Evolutionary conservation across 805 yeast species (phyloP), one percentile per base, ranked within the genome.

Genomic region (Henningerozyma blattae): DNA sequence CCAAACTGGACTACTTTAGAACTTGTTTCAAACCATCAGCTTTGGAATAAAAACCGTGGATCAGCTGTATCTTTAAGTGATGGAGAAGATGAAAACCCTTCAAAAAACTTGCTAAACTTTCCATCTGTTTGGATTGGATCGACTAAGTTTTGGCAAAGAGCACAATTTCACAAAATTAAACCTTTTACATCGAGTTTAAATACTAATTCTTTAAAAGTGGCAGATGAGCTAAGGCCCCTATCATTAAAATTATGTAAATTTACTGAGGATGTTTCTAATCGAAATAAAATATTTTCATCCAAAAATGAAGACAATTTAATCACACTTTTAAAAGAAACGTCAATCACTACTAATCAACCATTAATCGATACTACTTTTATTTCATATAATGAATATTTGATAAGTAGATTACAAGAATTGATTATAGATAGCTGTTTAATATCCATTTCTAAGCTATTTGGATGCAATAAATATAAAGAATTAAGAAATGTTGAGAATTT

Each of bases 1-100:
- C 93, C 84, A 36, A 3, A 65, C 81, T 71, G 94, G 93, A 2
- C 64, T 72, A 28, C 51, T 68, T 7, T 71, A 69, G 10, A 53
- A 60, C 36, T 45, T 84, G 9, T 51, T 61, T n/a, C 50, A 56
- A 2, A 45, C 51, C 9, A 54, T 73, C 6, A 82, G 89, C 40
- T 68, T 70, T 37, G 91, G 80, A 12, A 64, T 39, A 14, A 40
- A 51, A 9, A 34, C 28, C 4, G 22, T 30, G 18, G 15, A 26
- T 22, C 20, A 26, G 39, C 36, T 15, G 27, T 34, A 13, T 20
- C 18, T 9, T n/a, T 34, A 10, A 38, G 34, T 15, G 19, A 15
- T 15, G 32, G 18, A 7, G 26, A 22, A 15, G 31, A 34, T 15
- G 47, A 44, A 28, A n/a, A n/a, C n/a, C n/a, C n/a, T n/a, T n/a